Evolutionary conservation across 1,139 yeast species (phyloP), one percentile per base, ranked within the genome.

Genomic region (Yamadazyma trypodendri): DNA sequence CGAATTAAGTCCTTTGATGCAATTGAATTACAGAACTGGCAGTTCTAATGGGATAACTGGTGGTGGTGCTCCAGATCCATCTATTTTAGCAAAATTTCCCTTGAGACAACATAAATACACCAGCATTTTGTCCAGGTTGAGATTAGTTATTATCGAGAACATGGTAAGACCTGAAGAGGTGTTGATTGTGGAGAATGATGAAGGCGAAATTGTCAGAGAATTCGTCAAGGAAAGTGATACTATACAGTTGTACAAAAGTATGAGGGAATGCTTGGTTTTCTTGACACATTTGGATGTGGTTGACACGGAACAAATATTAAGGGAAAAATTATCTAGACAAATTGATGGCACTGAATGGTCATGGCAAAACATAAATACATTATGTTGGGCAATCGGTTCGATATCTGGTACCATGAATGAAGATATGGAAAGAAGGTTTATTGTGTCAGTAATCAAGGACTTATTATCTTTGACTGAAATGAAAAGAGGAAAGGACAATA

Each of bases 151-250:
- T 59, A 92, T 92, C 54, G 97, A 90, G 63, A 86, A 87, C 56
- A 94, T 92, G 98, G 98, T 88, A 2, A 82, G 96, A 60, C 99
- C 99, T 1, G 98, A 92, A 64, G 99, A 92, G 67, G 97, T 90
- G 38, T 74, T 92, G 44, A 80, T 92, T 64, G 97, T 90, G 36
- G 98, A 94, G 63, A 92, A 92, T 58, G 99, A 92, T 61, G 99
- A 92, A 68, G 98, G 98, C 49, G 98, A 92, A 65, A 92, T 92
- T 61, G 98, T 94, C 30, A 80, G 99, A 59, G 98, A 92, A 59
- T 90, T 92, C 51, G 96, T 92, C 42, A 89, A 87, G 60, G 99
- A 92, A 63, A 84, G 94, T 59, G 99, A 92, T 60, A 92, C 98
- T 11, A 92, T 92, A 56, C 96, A 92, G 52, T 72, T 92, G 46